Percentiles rank a stretch among this genome's conserved stretches.
Evolutionary conservation across 129 eudicot species (phyloP).

Genomic region (Oenanthe sinensis): DNA sequence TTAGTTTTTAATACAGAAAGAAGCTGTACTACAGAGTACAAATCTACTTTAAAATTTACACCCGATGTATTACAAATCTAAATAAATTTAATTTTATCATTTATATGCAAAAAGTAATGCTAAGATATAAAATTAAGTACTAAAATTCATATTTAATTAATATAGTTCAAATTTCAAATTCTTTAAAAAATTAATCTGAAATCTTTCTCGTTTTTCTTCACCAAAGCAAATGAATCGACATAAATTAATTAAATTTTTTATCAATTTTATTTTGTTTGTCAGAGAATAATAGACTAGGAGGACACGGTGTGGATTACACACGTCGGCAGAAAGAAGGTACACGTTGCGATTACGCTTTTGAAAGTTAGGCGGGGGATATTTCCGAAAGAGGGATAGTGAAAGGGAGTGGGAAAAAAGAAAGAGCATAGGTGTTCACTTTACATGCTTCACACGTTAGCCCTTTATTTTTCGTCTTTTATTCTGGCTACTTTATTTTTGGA

Average conservation of each 20-base stretch:
- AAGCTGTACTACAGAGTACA: too few relatives aligned
- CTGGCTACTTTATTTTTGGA: not conserved
- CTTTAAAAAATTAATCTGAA: not conserved
- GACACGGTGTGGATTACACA: constrained; percentile 15
- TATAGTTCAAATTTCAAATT: too few relatives aligned
- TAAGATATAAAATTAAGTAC: too few relatives aligned
- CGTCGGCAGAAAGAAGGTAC: constrained; percentile 16
- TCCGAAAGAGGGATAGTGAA: constrained; percentile 20
- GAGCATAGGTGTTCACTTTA: not conserved
- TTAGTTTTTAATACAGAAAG: not conserved
- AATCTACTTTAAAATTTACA: too few relatives aligned
- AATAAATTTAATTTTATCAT: too few relatives aligned
- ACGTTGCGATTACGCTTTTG: not conserved
- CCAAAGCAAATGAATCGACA: not conserved
- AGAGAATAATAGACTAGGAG: not conserved
- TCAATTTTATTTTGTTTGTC: not conserved
- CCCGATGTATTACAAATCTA: too few relatives aligned
- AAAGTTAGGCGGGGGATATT: constrained; percentile 20
- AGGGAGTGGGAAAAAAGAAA: constrained; percentile 1
- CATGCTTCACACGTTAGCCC: constrained; percentile 14
- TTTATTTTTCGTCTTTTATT: not conserved
- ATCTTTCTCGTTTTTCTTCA: too few relatives aligned
- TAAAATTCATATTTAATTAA: too few relatives aligned
- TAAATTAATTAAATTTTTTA: not conserved
- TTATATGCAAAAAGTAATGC: too few relatives aligned